Conservation (phyloP, 768 basidiomycete genomes). For the Solioccasus polychromus region DNA sequence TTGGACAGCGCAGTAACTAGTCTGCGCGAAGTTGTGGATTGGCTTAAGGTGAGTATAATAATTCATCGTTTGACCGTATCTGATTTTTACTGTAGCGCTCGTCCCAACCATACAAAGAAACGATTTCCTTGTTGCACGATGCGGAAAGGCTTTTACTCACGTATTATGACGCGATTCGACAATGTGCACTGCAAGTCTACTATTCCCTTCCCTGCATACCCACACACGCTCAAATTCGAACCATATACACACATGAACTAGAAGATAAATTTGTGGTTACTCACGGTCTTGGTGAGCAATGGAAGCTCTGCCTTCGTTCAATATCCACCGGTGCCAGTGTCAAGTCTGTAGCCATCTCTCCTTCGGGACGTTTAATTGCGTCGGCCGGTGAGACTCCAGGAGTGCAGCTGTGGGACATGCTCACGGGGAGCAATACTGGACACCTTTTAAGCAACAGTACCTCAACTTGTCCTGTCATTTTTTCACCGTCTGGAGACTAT, state of each 20-base stretch:
- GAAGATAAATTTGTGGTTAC: slow-evolving; percentile 10
- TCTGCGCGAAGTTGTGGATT: slow-evolving; percentile 9
- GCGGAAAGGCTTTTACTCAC: slow-evolving; percentile 18
- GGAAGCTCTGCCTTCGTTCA: slow-evolving; percentile 14
- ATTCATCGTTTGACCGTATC: background rate
- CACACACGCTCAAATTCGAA: slow-evolving; percentile 6
- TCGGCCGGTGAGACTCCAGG: slow-evolving; percentile 35
- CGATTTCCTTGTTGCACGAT: slow-evolving; percentile 10
- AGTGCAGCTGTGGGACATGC: slow-evolving; percentile 20
- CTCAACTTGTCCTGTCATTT: slow-evolving; percentile 15
- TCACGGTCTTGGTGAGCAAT: slow-evolving; percentile 8
- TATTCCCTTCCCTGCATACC: slow-evolving; percentile 12
- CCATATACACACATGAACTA: slow-evolving; percentile 8
- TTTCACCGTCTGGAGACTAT: slow-evolving; percentile 13
- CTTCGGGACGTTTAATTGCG: slow-evolving; percentile 17
- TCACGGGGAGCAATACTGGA: slow-evolving; percentile 14
- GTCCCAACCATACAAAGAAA: slow-evolving; percentile 6
- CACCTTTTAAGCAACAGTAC: slow-evolving; percentile 5
- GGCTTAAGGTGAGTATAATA: slow-evolving; percentile 11
- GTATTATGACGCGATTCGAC: slow-evolving; percentile 19
- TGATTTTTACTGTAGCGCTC: slow-evolving; percentile 8
- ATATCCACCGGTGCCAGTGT: slow-evolving; percentile 7
- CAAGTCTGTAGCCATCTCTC: slow-evolving; percentile 15
- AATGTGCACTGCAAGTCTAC: slow-evolving; percentile 18
- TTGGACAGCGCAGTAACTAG: slow-evolving; percentile 13